phyloP scores from a whole-genome alignment of 2,329 filamentous ascomycete genomes.

The Septoria linicola region DNA sequence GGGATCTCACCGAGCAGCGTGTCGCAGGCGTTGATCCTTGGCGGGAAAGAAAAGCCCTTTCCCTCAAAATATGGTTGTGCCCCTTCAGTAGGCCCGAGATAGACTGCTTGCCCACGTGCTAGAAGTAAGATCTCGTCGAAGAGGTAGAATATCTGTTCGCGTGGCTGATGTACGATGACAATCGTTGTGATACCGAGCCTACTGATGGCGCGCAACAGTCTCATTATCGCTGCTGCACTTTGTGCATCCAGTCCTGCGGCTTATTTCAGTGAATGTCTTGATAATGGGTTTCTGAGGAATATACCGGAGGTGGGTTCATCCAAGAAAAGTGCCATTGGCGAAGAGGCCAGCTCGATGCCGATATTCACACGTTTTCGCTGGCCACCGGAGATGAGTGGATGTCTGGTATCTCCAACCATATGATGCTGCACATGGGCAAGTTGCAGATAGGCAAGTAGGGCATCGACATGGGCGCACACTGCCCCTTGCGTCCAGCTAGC shows the following conservation, averaged over 20 bases:
- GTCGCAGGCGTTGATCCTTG: constrained; percentile 56
- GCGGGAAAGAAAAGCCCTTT: constrained; percentile 52
- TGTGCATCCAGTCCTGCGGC: constrained; percentile 48
- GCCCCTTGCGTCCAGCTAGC: constrained; percentile 52
- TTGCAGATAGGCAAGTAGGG: constrained; percentile 56
- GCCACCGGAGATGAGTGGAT: constrained; percentile 57
- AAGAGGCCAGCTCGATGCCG: constrained; percentile 58
- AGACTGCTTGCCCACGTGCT: constrained; percentile 56
- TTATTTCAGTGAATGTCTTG: neutral
- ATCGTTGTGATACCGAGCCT: constrained; percentile 58
- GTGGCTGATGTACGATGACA: constrained; percentile 61
- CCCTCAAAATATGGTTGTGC: constrained; percentile 53
- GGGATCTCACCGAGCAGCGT: too few relatives aligned
- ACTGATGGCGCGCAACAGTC: constrained; percentile 54
- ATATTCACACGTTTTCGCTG: constrained; percentile 60
- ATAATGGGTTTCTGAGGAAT: neutral
- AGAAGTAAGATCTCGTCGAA: constrained; percentile 59
- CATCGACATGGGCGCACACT: constrained; percentile 55
- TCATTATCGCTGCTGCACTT: constrained; percentile 57
- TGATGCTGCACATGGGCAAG: constrained; percentile 54
- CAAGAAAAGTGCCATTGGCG: constrained; percentile 50
- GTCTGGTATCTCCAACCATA: constrained; percentile 53
- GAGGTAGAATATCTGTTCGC: constrained; percentile 58
- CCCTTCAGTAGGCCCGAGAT: constrained; percentile 49
- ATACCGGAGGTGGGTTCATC: constrained; percentile 35